Conservation (phyloP, 2,329 filamentous ascomycete species). For the Fusarium sp. region DNA sequence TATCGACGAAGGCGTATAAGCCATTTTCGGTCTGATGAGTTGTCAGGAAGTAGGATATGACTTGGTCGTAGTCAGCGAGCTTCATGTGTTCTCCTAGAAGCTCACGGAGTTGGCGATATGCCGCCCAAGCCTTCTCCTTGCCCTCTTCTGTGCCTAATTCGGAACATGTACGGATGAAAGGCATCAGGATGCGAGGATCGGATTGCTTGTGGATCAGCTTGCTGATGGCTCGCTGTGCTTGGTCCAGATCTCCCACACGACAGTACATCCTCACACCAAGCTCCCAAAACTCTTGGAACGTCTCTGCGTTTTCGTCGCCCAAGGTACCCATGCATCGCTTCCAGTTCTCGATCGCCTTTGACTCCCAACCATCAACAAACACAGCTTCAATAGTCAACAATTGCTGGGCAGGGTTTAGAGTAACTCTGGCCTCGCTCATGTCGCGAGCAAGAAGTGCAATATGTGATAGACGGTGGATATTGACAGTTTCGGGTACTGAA, state of each 20-base stretch:
- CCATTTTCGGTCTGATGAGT: slow-evolving; percentile 73
- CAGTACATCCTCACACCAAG: slow-evolving; percentile 75
- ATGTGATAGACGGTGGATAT: slow-evolving; percentile 69
- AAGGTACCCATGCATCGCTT: slow-evolving; percentile 66
- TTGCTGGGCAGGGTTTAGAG: slow-evolving; percentile 67
- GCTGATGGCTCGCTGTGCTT: slow-evolving; percentile 67
- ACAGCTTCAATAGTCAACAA: slow-evolving; percentile 76
- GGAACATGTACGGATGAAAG: slow-evolving; percentile 76
- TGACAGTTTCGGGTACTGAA: slow-evolving; percentile 61
- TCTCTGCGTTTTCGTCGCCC: slow-evolving; percentile 57
- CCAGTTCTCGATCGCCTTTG: slow-evolving; percentile 72
- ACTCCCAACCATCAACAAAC: slow-evolving; percentile 70
- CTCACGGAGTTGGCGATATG: slow-evolving; percentile 73
- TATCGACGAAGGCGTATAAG: slow-evolving; percentile 84
- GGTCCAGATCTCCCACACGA: slow-evolving; percentile 65
- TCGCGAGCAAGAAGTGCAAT: slow-evolving; percentile 72
- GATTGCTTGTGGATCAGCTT: slow-evolving; percentile 62
- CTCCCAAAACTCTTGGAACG: slow-evolving; percentile 68
- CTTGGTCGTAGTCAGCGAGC: slow-evolving; percentile 80
- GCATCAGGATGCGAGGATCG: slow-evolving; percentile 69
- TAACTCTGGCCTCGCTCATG: slow-evolving; percentile 68
- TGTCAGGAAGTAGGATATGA: slow-evolving; percentile 77
- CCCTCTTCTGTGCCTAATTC: slow-evolving; percentile 59
- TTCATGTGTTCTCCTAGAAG: slow-evolving; percentile 70
- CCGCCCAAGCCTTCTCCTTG: slow-evolving; percentile 70